These are phyloP conservation scores for Verbena officinalis DNA, from an alignment of 257 asterid genomes.

Conservation along the genomic window DNA sequence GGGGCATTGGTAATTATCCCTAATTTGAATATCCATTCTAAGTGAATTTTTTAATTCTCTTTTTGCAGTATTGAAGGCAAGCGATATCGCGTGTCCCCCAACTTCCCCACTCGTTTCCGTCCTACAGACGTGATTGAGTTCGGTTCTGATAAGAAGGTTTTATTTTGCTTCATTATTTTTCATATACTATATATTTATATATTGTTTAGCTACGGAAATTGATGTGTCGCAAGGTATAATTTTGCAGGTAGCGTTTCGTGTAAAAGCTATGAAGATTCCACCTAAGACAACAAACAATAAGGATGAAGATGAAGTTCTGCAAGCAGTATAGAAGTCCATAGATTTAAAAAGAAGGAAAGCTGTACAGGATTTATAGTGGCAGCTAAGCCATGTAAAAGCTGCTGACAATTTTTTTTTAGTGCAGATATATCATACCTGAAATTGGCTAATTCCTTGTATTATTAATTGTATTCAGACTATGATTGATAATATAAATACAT, in stretches of 20 bases:
- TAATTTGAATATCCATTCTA: too few relatives aligned
- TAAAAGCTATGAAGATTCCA: constrained; percentile 67
- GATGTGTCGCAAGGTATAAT: background rate
- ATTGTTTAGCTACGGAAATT: background rate
- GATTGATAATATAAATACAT: constrained; percentile 1
- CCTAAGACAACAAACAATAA: constrained; percentile 29
- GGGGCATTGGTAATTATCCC: too few relatives aligned
- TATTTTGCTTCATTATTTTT: background rate
- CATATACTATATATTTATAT: too few relatives aligned
- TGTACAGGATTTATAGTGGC: constrained; percentile 46
- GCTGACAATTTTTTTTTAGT: constrained; percentile 38
- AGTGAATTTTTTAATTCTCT: background rate
- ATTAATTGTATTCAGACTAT: background rate
- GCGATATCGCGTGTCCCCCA: constrained; percentile 62
- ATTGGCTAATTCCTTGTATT: constrained; percentile 7
- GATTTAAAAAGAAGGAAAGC: background rate
- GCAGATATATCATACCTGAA: constrained; percentile 20
- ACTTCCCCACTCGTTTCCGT: constrained; percentile 71
- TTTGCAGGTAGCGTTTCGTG: constrained; percentile 67
- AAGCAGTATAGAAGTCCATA: constrained; percentile 37
- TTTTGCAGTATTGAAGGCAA: constrained; percentile 71
- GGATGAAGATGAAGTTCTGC: constrained; percentile 43
- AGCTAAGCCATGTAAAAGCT: constrained; percentile 33
- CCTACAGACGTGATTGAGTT: constrained; percentile 76
- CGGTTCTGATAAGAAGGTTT: constrained; percentile 74